Conservation (phyloP, 768 basidiomycete species). For the Mycena pura region DNA sequence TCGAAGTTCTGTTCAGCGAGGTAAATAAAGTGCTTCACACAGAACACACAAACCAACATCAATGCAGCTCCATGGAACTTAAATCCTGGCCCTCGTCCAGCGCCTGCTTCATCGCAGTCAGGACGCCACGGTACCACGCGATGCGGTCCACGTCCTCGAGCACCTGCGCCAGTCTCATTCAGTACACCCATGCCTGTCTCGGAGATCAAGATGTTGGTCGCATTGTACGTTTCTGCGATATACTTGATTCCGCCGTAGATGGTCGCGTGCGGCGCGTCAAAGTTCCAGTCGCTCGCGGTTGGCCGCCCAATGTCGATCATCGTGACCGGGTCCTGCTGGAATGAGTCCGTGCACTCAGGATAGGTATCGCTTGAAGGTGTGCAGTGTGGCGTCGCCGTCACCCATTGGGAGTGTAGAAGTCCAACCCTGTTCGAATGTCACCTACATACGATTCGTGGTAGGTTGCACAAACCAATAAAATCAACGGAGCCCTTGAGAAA, state of each 20-base stretch:
- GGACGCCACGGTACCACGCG: conserved; percentile 46
- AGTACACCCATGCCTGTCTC: conserved; percentile 54
- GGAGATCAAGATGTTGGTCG: conserved; percentile 36
- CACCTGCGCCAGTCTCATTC: conserved; percentile 44
- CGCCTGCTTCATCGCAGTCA: conserved; percentile 46
- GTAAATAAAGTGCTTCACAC: background rate
- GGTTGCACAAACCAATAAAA: conserved; percentile 17
- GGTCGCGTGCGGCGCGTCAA: conserved; percentile 23
- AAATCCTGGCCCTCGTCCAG: conserved; percentile 46
- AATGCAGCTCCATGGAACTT: conserved; percentile 49
- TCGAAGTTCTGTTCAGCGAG: conserved; percentile 47
- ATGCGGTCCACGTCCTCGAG: conserved; percentile 47
- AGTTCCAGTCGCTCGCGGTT: conserved; percentile 28
- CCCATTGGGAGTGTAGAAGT: conserved; percentile 30
- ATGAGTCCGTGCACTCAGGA: conserved; percentile 22
- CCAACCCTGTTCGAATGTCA: conserved; percentile 11
- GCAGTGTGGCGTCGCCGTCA: conserved; percentile 20
- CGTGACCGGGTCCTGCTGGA: conserved; percentile 23
- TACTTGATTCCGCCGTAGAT: conserved; percentile 28
- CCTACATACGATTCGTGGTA: background rate
- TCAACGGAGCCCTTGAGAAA: conserved; percentile 26
- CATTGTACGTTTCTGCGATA: conserved; percentile 17
- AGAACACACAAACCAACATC: conserved; percentile 9
- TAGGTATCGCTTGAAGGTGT: conserved; percentile 10
- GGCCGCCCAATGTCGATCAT: conserved; percentile 24